Base-by-base conservation (phyloP, 805 yeast genomes). In the Ogataea populi-albae region DNA sequence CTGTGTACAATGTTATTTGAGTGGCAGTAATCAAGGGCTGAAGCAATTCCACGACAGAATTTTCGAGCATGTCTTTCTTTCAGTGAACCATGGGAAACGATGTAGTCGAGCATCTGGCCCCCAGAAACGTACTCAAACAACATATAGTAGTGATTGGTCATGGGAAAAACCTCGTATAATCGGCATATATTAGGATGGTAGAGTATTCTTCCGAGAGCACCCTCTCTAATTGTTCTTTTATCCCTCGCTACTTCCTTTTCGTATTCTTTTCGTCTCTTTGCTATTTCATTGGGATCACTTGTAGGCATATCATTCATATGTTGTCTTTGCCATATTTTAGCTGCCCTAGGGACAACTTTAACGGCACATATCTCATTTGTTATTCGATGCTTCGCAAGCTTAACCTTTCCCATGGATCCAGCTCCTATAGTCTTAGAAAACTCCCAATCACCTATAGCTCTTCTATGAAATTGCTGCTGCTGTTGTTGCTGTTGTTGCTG, bases 391-490 rank as follows among this genome's bases (percentile, higher is more conserved):
- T 78, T 81, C 2, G 98, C 98, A 25, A 93, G 69, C 64, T 93
- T 93, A 32, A 93, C 99, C 60, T 91, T 94, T 40, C 99, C 99
- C 98, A 93, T 93, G 0, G 96, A 87, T 3, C 99, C 98, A 2
- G 98, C 96, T 27, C 99, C 99, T 30, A 93, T 85, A 2, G 96
- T 88, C 61, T 87, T 87, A 39, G 86, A 73, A 50, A 91, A 89
- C 50, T 86, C 95, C 98, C 98, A 91, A 47, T 93, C 96, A 10
- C 98, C 98, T 36, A 91, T 82, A 4, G 95, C 74, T 40, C 82
- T 83, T 46, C 98, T 77, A 58, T 88, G 91, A 49, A 85, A 84
- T 48, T 74, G 79, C 45, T 68, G 69, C 17, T 48, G 47, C 17
- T 37, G 40, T 14, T 45, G 52, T 14, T 36, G 43, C 22, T 37